phyloP scores from a whole-genome alignment of 495 filamentous ascomycete species.

The Gamarada debralockiae region DNA sequence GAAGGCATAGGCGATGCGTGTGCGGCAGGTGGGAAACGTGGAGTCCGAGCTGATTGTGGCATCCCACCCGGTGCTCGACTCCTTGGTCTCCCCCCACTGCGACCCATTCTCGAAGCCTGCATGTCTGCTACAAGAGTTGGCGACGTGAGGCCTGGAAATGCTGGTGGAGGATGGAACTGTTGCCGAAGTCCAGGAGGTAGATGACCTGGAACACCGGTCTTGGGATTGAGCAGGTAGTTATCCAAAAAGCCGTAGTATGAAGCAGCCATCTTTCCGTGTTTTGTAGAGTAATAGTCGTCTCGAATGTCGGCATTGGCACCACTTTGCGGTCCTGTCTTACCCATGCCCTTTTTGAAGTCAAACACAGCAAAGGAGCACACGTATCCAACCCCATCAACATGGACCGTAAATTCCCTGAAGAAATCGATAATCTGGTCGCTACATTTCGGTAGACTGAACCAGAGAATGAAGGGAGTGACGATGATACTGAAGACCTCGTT shows the following conservation, averaged over 20 bases:
- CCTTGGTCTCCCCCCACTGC: constrained; percentile 32
- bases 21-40: constrained; percentile 21
- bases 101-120: constrained; percentile 46
- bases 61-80: constrained; percentile 9
- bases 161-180: constrained; percentile 78
- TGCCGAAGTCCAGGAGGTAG: constrained; percentile 46
- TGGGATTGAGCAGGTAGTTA: constrained; percentile 72
- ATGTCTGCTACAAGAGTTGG: constrained; percentile 54
- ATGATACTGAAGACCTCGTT: constrained; percentile 92
- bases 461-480: constrained; percentile 84
- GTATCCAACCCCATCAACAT: constrained; percentile 93
- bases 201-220: constrained; percentile 43
- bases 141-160: constrained; percentile 67
- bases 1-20: constrained; percentile 61
- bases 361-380: constrained; percentile 98
- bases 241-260: constrained; percentile 92
- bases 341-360: constrained; percentile 82
- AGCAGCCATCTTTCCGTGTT: constrained; percentile 95
- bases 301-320: constrained; percentile 56
- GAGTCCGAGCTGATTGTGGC: constrained; percentile 15
- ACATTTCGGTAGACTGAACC: constrained; percentile 82
- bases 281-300: constrained; percentile 89
- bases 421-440: constrained; percentile 95
- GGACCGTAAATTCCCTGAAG: constrained; percentile 94
- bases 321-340: constrained; percentile 37